Evolutionary conservation across 345 rosid genomes (phyloP).

Genomic region (Triadica sebifera): DNA sequence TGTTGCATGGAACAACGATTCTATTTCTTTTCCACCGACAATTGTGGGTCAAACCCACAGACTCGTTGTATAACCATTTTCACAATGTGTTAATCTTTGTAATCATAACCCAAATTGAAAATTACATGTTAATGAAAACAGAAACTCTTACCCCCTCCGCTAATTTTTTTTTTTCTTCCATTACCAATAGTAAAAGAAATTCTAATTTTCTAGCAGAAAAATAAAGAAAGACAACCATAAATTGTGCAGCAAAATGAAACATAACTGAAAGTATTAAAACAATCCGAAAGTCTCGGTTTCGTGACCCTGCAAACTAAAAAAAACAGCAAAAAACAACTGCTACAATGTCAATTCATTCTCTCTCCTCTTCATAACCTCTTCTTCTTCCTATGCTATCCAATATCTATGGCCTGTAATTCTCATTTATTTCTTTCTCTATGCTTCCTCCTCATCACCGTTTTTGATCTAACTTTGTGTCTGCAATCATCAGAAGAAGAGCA

Average conservation of each 20-base stretch:
- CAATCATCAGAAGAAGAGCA: not conserved
- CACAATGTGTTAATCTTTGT: not conserved
- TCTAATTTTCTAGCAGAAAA: no score
- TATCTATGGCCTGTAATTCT: constrained; percentile 19
- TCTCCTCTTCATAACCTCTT: not conserved
- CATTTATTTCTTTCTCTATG: constrained; percentile 2
- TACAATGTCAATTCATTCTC: not conserved
- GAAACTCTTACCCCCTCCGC: not conserved
- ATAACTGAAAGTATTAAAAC: not conserved
- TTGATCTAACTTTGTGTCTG: not conserved
- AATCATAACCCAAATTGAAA: not conserved
- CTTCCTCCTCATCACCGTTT: constrained; percentile 8
- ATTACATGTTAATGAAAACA: not conserved
- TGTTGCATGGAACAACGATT: not conserved
- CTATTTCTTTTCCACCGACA: constrained; percentile 14
- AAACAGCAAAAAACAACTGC: not conserved
- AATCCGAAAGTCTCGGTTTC: no score
- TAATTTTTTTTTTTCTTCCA: not conserved
- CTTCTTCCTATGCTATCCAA: not conserved
- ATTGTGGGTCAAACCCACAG: constrained; percentile 16
- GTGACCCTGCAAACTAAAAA: no score
- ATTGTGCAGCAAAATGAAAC: not conserved
- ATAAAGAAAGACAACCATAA: no score
- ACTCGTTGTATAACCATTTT: not conserved
- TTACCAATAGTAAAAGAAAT: no score